Evolutionary conservation across 805 yeast species (phyloP).

Genomic region (Metschnikowia orientalis): DNA sequence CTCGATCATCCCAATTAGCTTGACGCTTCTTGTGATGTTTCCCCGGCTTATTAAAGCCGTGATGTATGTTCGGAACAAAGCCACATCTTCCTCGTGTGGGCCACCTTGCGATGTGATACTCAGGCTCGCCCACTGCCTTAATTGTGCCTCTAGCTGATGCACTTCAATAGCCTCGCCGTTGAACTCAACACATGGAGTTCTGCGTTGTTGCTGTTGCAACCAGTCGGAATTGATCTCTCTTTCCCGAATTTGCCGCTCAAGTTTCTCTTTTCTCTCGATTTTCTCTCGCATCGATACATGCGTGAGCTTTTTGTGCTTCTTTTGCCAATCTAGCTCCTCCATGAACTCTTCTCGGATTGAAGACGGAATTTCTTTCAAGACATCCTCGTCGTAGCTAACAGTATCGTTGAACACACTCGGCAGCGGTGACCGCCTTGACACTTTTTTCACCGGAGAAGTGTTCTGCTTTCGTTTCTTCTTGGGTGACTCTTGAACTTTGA

Average conservation of each 20-base stretch:
- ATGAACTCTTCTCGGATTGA: conserved; percentile 33
- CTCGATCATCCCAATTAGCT: conserved; percentile 7
- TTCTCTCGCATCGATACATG: conserved; percentile 27
- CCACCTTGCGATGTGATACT: conserved; percentile 13
- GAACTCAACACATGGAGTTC: conserved; percentile 1
- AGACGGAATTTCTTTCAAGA: conserved; percentile 37
- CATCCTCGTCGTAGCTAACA: conserved; percentile 32
- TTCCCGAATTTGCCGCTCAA: conserved; percentile 5
- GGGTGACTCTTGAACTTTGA: conserved; percentile 32
- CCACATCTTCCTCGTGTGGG: conserved; percentile 17
- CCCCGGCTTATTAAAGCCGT: conserved; percentile 5
- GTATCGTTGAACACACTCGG: conserved; percentile 20
- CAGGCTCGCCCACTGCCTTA: conserved; percentile 13
- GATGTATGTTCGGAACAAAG: conserved; percentile 9
- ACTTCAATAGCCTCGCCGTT: conserved; percentile 2
- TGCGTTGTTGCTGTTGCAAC: conserved; percentile 10
- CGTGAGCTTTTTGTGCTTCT: conserved; percentile 23
- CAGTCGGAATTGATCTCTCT: conserved; percentile 10
- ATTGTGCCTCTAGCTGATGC: conserved; percentile 9
- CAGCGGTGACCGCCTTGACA: conserved; percentile 9
- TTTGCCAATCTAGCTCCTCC: conserved; percentile 31
- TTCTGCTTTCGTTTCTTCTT: conserved; percentile 12
- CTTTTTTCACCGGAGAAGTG: conserved; percentile 21
- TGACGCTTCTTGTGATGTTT: conserved; percentile 4
- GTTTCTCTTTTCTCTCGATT: conserved; percentile 13